phyloP scores from a whole-genome alignment of 352 stramenopile species.

The Globisporangium perplexum region DNA sequence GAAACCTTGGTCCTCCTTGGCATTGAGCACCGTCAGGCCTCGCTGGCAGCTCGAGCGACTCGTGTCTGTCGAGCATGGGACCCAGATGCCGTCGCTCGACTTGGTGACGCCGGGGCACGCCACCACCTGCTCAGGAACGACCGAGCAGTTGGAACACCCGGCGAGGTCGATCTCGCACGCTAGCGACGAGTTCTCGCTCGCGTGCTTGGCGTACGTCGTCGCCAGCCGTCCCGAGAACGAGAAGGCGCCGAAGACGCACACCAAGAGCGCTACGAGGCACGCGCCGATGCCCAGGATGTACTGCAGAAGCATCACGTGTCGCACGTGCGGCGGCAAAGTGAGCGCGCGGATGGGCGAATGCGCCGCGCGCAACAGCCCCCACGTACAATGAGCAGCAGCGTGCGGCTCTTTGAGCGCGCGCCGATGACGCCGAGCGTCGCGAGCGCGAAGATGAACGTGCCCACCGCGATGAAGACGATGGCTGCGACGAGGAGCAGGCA shows the following conservation, averaged over 20 bases:
- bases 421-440: conserved; percentile 65
- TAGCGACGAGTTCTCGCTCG: conserved; percentile 28
- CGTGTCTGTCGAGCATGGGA: conserved; percentile 26
- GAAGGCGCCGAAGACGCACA: conserved; percentile 62
- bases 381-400: conserved; percentile 73
- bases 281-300: conserved; percentile 64
- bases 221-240: conserved; percentile 56
- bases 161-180: conserved; percentile 63
- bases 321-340: background rate
- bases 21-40: conserved; percentile 54
- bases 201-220: conserved; percentile 39
- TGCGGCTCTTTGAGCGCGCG: conserved; percentile 63
- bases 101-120: conserved; percentile 39
- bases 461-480: conserved; percentile 66
- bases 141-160: conserved; percentile 77
- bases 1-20: conserved; percentile 44
- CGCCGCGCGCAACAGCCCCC: background rate
- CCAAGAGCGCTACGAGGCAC: conserved; percentile 55
- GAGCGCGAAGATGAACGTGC: conserved; percentile 56
- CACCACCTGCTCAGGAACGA: conserved; percentile 17
- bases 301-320: conserved; percentile 20
- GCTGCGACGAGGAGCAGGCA: conserved; percentile 16
- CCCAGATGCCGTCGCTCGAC: conserved; percentile 29
- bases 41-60: conserved; percentile 24
- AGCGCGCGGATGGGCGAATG: background rate